Evolutionary conservation across 2,329 filamentous ascomycete genomes (phyloP).

Genomic region (Grosmannia clavigera): DNA sequence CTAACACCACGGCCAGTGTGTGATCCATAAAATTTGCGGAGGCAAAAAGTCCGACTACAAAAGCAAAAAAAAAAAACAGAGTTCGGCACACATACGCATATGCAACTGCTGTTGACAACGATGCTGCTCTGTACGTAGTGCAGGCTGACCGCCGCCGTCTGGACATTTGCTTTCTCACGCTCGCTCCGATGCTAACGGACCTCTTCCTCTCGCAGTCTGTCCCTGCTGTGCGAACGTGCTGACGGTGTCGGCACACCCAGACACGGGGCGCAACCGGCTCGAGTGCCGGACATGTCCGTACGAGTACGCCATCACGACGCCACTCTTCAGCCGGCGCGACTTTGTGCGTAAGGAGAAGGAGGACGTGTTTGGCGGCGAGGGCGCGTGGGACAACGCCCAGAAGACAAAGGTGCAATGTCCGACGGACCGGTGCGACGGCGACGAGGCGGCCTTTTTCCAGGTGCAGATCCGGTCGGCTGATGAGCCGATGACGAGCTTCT

Average conservation of each 20-base stretch:
- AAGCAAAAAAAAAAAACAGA: not conserved
- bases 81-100: not conserved
- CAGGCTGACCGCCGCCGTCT: not conserved
- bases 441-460: constrained; percentile 87
- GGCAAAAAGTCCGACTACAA: not conserved
- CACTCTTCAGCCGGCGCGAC: constrained; percentile 70
- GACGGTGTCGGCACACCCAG: constrained; percentile 49
- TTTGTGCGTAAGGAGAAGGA: constrained; percentile 82
- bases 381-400: constrained; percentile 84
- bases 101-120: not conserved
- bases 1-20: not conserved
- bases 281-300: constrained; percentile 95
- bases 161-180: not conserved
- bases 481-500: constrained; percentile 97
- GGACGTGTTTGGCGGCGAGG: constrained; percentile 77
- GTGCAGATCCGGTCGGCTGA: constrained; percentile 96
- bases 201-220: constrained; percentile 45
- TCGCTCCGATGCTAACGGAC: not conserved
- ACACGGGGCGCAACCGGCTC: constrained; percentile 61
- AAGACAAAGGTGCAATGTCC: constrained; percentile 75
- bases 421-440: constrained; percentile 65
- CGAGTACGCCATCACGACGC: constrained; percentile 67
- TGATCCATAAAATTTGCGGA: not conserved
- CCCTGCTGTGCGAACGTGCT: constrained; percentile 76
- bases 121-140: not conserved